Base-by-base conservation (phyloP, 2,329 filamentous ascomycete species). In the Fusarium annulatum region DNA sequence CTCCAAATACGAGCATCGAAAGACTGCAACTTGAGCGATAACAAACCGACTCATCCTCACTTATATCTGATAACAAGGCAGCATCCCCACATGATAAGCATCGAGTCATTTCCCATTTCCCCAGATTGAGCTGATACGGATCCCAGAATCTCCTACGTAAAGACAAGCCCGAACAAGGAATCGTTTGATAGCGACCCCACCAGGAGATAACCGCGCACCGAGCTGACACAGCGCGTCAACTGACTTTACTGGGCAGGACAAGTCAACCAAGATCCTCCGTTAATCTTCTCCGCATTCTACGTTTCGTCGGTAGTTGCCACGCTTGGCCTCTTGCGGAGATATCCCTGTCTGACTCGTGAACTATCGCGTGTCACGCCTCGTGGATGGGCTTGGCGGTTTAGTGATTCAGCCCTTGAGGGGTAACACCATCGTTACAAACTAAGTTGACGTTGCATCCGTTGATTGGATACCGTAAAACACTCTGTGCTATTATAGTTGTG, bases 181-280 rank as follows among this genome's bases (percentile, higher is more conserved):
- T 61, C 41, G 48, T 41, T 72, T 69, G 64, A 70, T 74, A 74
- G 69, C 38, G 59, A 51, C 68, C 61, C 72, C 63, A 66, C 59
- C 51, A 48, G 14, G 45, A 73, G 72, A 74, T 74, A 74, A 75
- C 71, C 71, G 71, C 71, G 71, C 65, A 74, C 71, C 71, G 71
- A 67, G 52, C 34, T 36, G 33, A 63, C 56, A 45, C 57, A 57
- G 46, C 71, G 71, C 61, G 71, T 58, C 71, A 62, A 73, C 23
- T 15, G 16, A 60, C 43, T 28, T 67, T n/a, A 69, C 67, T 71
- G 68, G 68, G 55, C 41, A 48, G 43, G 21, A 36, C 30, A 9
- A 9, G 30, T 58, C 30, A 30, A 21, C 23, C 26, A 48, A 45
- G 39, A 48, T 58, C 55, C 33, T 41, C 34, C 30, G 15, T 38